These are phyloP conservation scores for Talaromyces trachyspermus DNA, from an alignment of 495 filamentous ascomycete genomes.

Conservation along the genomic window DNA sequence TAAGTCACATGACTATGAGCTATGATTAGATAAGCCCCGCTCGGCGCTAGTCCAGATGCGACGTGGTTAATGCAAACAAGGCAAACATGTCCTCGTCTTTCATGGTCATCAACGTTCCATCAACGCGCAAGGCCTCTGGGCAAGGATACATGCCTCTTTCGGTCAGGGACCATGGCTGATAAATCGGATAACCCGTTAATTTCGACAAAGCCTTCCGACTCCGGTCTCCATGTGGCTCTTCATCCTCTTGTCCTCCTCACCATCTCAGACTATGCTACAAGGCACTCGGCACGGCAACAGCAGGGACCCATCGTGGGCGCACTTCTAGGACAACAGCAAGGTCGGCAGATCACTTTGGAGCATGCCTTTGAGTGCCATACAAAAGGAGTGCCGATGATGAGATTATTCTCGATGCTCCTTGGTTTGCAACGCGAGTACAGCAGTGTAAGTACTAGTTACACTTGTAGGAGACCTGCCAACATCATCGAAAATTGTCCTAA, in stretches of 20 bases:
- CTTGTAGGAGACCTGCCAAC: background rate
- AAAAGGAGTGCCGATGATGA: slow-evolving; percentile 34
- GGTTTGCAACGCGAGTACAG: slow-evolving; percentile 74
- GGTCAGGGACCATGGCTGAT: slow-evolving; percentile 17
- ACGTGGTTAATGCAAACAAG: slow-evolving; percentile 21
- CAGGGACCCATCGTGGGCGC: slow-evolving; percentile 75
- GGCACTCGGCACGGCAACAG: slow-evolving; percentile 71
- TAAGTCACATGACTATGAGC: too few relatives aligned
- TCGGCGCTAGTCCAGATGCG: too few relatives aligned
- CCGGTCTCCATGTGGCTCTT: slow-evolving; percentile 73
- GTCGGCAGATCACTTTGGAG: slow-evolving; percentile 83
- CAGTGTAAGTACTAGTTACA: slow-evolving; percentile 56
- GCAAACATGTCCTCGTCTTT: slow-evolving; percentile 15
- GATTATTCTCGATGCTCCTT: slow-evolving; percentile 51
- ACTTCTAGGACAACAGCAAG: slow-evolving; percentile 83
- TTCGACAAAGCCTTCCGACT: slow-evolving; percentile 63
- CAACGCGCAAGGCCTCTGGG: too few relatives aligned
- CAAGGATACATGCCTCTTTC: background rate
- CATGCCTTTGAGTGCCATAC: slow-evolving; percentile 80
- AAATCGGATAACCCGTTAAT: slow-evolving; percentile 41
- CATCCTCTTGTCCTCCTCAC: slow-evolving; percentile 94
- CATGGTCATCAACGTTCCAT: background rate
- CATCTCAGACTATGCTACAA: slow-evolving; percentile 92
- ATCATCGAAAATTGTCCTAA: background rate
- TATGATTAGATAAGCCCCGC: too few relatives aligned